Evolutionary conservation across 176 grass and related monocot species (phyloP).

Genomic region (Otatea glauca): DNA sequence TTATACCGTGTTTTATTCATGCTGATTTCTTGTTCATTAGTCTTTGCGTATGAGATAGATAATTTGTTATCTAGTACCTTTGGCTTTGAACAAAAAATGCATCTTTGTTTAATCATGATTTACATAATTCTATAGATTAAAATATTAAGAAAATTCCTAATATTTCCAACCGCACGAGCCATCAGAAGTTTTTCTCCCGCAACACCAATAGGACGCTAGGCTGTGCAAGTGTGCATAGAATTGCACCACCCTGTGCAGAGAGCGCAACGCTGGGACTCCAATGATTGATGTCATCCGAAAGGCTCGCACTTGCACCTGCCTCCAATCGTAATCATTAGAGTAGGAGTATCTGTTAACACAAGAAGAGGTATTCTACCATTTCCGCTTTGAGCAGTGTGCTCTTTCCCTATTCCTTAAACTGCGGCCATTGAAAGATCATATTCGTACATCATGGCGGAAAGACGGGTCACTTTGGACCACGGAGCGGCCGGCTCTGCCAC

Average conservation of each 20-base stretch:
- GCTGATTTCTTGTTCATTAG: too few relatives aligned
- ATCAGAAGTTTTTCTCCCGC: not conserved
- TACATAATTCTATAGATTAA: too few relatives aligned
- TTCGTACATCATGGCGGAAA: slow-evolving; percentile 35
- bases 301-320: not conserved
- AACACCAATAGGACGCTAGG: not conserved
- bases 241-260: not conserved
- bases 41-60: too few relatives aligned
- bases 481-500: not conserved
- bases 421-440: not conserved
- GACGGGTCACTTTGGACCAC: slow-evolving; percentile 3
- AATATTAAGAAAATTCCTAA: too few relatives aligned
- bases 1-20: too few relatives aligned
- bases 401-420: not conserved
- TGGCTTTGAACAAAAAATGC: too few relatives aligned
- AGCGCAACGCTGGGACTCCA: not conserved
- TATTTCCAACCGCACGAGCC: not conserved
- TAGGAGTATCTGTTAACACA: not conserved
- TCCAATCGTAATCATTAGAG: not conserved
- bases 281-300: slow-evolving; percentile 37
- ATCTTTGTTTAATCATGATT: too few relatives aligned
- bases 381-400: not conserved
- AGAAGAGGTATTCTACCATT: too few relatives aligned
- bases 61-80: too few relatives aligned
- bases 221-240: not conserved